Evolutionary conservation across 75 land plant genomes (phyloP), one percentile per base, ranked within the genome.

Genomic region (Larix kaempferi): DNA sequence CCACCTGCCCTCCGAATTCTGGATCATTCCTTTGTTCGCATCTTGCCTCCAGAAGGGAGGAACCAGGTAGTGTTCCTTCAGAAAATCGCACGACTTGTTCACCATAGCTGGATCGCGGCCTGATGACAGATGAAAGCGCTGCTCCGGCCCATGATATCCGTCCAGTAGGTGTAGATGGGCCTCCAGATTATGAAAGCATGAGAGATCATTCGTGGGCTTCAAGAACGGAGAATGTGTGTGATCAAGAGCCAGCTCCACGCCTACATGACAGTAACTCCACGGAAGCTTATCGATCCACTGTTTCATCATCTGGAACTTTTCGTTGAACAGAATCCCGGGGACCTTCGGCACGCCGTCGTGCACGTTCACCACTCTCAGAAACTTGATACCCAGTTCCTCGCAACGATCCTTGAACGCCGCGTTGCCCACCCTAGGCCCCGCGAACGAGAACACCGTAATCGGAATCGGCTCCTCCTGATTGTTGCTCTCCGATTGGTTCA

Each of bases 141-240:
- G 35, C 0, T 77, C 83, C 17, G 37, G 75, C 0, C 94, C 92
- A 37, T 86, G 90, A 60, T 84, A 85, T 86, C 95, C 95, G 26
- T 87, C 91, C 54, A 93, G 82, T 19, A 93, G 75, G 63, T 93
- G 95, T 59, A 93, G 63, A 65, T 77, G 91, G 19, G 88, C 95
- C 59, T 93, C 96, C 82, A 93, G 78, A 74, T 93, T 89, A 75
- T 93, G 96, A 3, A 80, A 79, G 26, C 83, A 77, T 0, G 66
- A 26, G 8, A 73, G 79, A 29, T 87, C 86, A 12, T 60, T 64
- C 0, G 78, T 87, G 14, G 74, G 55, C 63, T 64, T 79, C 25
- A 88, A 29, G 69, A 88, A 88, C 8, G 90, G 90, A 13, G 88
- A 85, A n/a, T 23, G 19, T 2, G 65, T 80, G 74, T 85, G 88